Conservation (phyloP, 78 protist genomes). For the Chrysochromulina tobinii region DNA sequence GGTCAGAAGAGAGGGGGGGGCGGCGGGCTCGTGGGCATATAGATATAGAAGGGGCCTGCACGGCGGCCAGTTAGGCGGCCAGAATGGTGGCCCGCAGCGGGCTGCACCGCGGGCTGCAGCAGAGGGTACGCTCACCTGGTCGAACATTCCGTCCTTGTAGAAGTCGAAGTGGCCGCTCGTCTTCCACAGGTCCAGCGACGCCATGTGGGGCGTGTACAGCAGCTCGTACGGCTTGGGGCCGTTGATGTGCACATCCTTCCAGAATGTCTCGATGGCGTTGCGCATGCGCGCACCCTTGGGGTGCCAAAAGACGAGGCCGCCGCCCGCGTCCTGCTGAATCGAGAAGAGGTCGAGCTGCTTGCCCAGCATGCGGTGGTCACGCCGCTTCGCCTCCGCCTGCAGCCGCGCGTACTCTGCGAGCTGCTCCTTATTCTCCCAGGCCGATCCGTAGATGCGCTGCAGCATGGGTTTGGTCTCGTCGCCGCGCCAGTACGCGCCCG, state of each 20-base stretch:
- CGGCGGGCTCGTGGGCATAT: too few relatives aligned
- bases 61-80: too few relatives aligned
- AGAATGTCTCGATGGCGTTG: slow-evolving; percentile 21
- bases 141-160: slow-evolving; percentile 57
- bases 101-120: too few relatives aligned
- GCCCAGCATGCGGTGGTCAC: slow-evolving; percentile 65
- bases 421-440: slow-evolving; percentile 48
- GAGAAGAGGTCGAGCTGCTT: slow-evolving; percentile 51
- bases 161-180: slow-evolving; percentile 62
- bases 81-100: too few relatives aligned
- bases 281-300: slow-evolving; percentile 53
- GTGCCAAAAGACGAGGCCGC: slow-evolving; percentile 65
- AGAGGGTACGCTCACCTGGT: background rate
- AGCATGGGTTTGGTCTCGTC: slow-evolving; percentile 47
- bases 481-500: slow-evolving; percentile 62
- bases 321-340: slow-evolving; percentile 54
- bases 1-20: background rate
- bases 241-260: slow-evolving; percentile 17
- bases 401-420: slow-evolving; percentile 3
- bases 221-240: slow-evolving; percentile 35
- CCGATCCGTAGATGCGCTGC: slow-evolving; percentile 54
- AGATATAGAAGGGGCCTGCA: too few relatives aligned
- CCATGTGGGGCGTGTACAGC: slow-evolving; percentile 61
- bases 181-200: slow-evolving; percentile 51
- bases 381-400: slow-evolving; percentile 47